These are phyloP conservation scores for Cystofilobasidium bisporidii DNA, from an alignment of 768 basidiomycete genomes.

Conservation along the genomic window DNA sequence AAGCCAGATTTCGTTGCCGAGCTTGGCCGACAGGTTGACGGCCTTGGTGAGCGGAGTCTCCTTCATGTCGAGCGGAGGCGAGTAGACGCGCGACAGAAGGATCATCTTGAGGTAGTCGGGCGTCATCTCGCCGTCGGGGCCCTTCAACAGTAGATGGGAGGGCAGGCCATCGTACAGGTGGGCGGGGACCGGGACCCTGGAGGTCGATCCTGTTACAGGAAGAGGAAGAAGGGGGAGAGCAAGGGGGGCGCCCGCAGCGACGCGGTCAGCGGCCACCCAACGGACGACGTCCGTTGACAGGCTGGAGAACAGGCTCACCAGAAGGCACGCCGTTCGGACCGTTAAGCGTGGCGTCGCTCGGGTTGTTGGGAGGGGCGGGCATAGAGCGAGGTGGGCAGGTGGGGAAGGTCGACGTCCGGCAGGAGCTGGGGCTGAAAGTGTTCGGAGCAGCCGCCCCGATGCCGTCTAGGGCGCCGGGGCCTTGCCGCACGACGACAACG, in stretches of 20 bases:
- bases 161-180: conserved; percentile 40
- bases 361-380: conserved; percentile 27
- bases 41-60: conserved; percentile 77
- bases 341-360: conserved; percentile 19
- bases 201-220: not conserved
- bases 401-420: too few species aligned
- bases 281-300: not conserved
- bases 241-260: not conserved
- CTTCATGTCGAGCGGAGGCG: conserved; percentile 38
- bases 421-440: too few species aligned
- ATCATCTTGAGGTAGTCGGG: conserved; percentile 85
- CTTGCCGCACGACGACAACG: too few species aligned
- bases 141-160: conserved; percentile 31
- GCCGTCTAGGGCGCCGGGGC: too few species aligned
- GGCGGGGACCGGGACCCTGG: conserved; percentile 30
- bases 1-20: conserved; percentile 89
- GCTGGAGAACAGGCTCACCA: too few species aligned
- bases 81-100: conserved; percentile 76
- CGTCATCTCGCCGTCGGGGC: conserved; percentile 35
- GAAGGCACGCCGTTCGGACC: not conserved
- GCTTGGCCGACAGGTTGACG: conserved; percentile 68
- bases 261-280: not conserved
- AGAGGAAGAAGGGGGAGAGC: not conserved
- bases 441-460: too few species aligned
- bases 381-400: not conserved